Evolutionary conservation across 768 basidiomycete genomes (phyloP).

Genomic region (Hygrocybe punicea): DNA sequence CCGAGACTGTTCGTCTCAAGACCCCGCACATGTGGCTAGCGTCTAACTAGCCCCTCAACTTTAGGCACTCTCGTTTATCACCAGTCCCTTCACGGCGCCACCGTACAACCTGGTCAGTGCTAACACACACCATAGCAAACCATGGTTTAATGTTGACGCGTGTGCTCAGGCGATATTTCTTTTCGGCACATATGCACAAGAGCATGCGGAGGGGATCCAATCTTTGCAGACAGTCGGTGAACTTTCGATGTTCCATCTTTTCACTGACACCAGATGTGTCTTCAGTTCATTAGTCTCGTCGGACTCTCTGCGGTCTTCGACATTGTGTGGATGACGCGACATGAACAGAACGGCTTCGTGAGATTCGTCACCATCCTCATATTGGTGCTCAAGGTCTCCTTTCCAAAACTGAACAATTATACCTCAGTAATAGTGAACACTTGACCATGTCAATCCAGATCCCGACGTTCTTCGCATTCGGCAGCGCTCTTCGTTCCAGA

Average conservation of each 20-base stretch:
- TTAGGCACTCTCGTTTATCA: conserved; percentile 60
- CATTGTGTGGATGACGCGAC: conserved; percentile 61
- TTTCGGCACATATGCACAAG: conserved; percentile 72
- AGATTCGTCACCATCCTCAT: conserved; percentile 54
- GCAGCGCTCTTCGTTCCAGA: conserved; percentile 52
- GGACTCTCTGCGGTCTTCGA: conserved; percentile 63
- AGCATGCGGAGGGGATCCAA: conserved; percentile 59
- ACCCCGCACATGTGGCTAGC: neutral
- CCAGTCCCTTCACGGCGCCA: conserved; percentile 55
- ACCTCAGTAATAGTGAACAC: too few relatives aligned
- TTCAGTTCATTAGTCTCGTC: conserved; percentile 63
- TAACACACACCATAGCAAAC: neutral
- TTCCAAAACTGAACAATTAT: too few relatives aligned
- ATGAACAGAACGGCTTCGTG: conserved; percentile 55
- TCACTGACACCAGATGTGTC: neutral
- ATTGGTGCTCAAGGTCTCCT: conserved; percentile 54
- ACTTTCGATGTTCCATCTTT: neutral
- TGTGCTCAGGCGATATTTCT: conserved; percentile 59
- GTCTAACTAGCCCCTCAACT: conserved; percentile 1
- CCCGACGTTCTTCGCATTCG: conserved; percentile 56
- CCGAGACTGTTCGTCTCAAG: conserved; percentile 50
- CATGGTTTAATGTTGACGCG: neutral
- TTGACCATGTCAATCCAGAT: conserved; percentile 37
- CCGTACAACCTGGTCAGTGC: conserved; percentile 57
- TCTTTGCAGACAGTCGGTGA: conserved; percentile 59